phyloP scores from a whole-genome alignment of 768 basidiomycete species.

The Xanthoconium stramineum region DNA sequence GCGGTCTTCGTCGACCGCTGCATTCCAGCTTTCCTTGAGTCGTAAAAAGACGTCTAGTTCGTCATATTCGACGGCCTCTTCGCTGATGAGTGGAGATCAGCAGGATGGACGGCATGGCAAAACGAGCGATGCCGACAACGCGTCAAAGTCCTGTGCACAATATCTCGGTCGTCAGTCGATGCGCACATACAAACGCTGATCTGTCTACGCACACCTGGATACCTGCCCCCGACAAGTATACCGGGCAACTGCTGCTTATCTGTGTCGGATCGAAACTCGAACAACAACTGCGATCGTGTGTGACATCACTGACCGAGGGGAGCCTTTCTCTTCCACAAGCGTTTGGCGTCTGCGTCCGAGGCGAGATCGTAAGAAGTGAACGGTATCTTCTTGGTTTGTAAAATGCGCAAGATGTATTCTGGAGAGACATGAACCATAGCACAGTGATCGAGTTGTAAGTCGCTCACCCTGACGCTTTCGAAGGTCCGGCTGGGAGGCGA shows the following conservation, averaged over 20 bases:
- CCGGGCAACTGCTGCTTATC: slow-evolving; percentile 86
- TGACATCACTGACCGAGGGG: slow-evolving; percentile 48
- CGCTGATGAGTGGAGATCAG: slow-evolving; percentile 42
- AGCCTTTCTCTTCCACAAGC: slow-evolving; percentile 77
- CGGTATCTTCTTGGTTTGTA: slow-evolving; percentile 83
- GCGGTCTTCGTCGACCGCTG: slow-evolving; percentile 55
- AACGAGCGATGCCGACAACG: slow-evolving; percentile 54
- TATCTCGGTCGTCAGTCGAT: slow-evolving; percentile 3
- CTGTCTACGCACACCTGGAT: slow-evolving; percentile 61
- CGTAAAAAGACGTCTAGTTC: slow-evolving; percentile 72
- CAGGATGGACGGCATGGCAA: background rate
- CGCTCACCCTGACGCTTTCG: slow-evolving; percentile 72
- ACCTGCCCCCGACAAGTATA: slow-evolving; percentile 73
- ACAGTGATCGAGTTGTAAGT: background rate
- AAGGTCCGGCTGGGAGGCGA: slow-evolving; percentile 74
- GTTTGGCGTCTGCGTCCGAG: slow-evolving; percentile 77
- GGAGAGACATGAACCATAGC: background rate
- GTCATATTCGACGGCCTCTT: slow-evolving; percentile 79
- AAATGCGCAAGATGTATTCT: slow-evolving; percentile 80
- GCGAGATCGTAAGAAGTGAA: slow-evolving; percentile 84
- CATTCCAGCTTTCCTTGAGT: slow-evolving; percentile 67
- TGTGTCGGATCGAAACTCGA: slow-evolving; percentile 25
- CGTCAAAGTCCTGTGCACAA: slow-evolving; percentile 54
- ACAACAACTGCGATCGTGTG: background rate
- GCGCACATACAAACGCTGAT: background rate